Base-by-base conservation (phyloP, 768 basidiomycete species). In the Myochromella boudieri region DNA sequence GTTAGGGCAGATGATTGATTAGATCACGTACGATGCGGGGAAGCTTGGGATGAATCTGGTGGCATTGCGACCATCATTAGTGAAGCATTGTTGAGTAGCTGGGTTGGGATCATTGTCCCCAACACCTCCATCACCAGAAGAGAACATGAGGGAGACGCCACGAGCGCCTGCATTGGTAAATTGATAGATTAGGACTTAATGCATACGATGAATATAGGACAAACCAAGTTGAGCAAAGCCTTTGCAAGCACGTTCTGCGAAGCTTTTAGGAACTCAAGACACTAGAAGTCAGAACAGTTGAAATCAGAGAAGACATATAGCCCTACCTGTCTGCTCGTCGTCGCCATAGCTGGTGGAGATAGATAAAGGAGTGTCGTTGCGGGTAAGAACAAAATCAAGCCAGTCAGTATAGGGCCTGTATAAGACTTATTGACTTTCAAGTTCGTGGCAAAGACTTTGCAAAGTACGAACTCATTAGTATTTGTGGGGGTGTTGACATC, bases 291-390 rank as follows among this genome's bases (percentile, higher is more conserved):
- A 26, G 21, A 20, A n/a, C n/a, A n/a, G n/a, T n/a, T n/a, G n/a
- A 26, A n/a, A 36, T 24, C 11, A 5, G 8, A 17, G 1, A 34
- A 10, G 18, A 17, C 25, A 7, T 18, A 7, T n/a, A n/a, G 21
- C 46, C 56, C 29, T 47, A 83, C 84, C 78, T 22, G 84, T 81
- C 59, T 85, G 85, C 46, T 90, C 87, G 48, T 80, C 75, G 37
- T 89, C 86, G 3, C 75, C 83, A 58, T 89, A 89, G 52, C 82
- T 85, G 0, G 84, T 87, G 0, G 84, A 84, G 31, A 90, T 85
- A 4, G 78, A 69, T 51, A 78, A 74, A 11, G 85, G 84, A 2
- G 75, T 61, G 29, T 68, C 58, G 8, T 64, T 41, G n/a, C 77
- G 73, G 10, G 52, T 54, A 0, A 78, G 64, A n/a, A 87, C 59